phyloP scores from a whole-genome alignment of 2,329 filamentous ascomycete species.

The Ambrosiella cleistominuta region DNA sequence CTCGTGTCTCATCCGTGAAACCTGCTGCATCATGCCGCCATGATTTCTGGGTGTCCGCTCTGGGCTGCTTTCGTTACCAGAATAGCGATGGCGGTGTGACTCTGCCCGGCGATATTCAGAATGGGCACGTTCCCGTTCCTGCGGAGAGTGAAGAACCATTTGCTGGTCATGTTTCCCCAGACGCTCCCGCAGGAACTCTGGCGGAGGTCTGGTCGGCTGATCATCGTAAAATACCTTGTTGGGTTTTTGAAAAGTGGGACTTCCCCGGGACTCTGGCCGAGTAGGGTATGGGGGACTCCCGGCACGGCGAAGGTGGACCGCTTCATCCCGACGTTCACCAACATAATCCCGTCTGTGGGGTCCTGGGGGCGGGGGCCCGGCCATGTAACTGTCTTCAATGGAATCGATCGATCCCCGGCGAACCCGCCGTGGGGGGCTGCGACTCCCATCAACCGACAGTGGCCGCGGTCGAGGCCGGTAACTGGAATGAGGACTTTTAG shows the following conservation, averaged over 20 bases:
- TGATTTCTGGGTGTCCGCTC: conserved; percentile 23
- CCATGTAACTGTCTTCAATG: conserved; percentile 2
- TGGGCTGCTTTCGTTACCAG: conserved; percentile 19
- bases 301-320: neutral
- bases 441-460: neutral
- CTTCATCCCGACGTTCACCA: conserved; percentile 6
- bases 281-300: conserved; percentile 1
- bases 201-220: conserved; percentile 2
- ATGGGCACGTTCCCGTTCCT: neutral
- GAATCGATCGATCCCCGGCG: conserved; percentile 9
- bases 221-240: conserved; percentile 9
- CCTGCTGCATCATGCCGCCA: neutral
- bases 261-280: conserved; percentile 1
- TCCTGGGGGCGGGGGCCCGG: neutral
- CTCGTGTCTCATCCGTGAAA: neutral
- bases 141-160: conserved; percentile 6
- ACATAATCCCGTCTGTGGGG: conserved; percentile 4
- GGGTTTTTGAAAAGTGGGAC: conserved; percentile 3
- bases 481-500: neutral
- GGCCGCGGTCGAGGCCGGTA: neutral
- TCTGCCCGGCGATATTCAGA: neutral
- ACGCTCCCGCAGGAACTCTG: neutral
- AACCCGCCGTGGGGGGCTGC: neutral
- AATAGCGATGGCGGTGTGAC: neutral
- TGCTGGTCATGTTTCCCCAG: conserved; percentile 1